These are phyloP conservation scores for Mycena metata DNA, from an alignment of 768 basidiomycete genomes.

Conservation along the genomic window DNA sequence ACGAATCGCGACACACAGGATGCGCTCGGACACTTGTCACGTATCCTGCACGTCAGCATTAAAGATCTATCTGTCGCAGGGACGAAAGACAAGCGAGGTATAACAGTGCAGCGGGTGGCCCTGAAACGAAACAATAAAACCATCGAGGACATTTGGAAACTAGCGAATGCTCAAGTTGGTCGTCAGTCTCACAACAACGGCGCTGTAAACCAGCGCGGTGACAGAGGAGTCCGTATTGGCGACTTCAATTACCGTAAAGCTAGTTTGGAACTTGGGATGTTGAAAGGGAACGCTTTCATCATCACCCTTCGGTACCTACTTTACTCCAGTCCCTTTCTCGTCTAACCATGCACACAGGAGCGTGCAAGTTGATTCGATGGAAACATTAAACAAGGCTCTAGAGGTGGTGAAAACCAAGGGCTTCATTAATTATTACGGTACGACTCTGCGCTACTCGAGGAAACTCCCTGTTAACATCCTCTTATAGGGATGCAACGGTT, in stretches of 20 bases:
- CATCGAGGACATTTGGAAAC: slow-evolving; percentile 87
- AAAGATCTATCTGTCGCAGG: slow-evolving; percentile 94
- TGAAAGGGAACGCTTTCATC: slow-evolving; percentile 95
- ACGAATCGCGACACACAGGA: slow-evolving; percentile 98
- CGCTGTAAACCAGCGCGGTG: slow-evolving; percentile 76
- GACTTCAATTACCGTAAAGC: slow-evolving; percentile 90
- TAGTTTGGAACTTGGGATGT: slow-evolving; percentile 91
- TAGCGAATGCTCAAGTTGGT: slow-evolving; percentile 76
- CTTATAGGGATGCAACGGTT: slow-evolving; percentile 95
- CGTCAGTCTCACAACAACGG: slow-evolving; percentile 70
- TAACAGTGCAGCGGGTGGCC: slow-evolving; percentile 93
- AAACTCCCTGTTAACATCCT: slow-evolving; percentile 31
- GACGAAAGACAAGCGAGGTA: slow-evolving; percentile 98
- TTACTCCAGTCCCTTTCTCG: neutral
- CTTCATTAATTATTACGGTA: slow-evolving; percentile 99
- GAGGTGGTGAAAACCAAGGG: slow-evolving; percentile 84
- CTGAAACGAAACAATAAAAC: slow-evolving; percentile 82
- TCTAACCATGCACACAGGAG: slow-evolving; percentile 66
- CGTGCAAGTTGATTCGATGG: slow-evolving; percentile 81
- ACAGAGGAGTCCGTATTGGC: slow-evolving; percentile 89
- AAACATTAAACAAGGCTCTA: slow-evolving; percentile 82
- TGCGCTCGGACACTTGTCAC: slow-evolving; percentile 84
- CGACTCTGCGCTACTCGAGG: slow-evolving; percentile 16
- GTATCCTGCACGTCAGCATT: slow-evolving; percentile 78
- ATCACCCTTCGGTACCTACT: slow-evolving; percentile 87